Evolutionary conservation across 192 early-diverging fungal genomes (phyloP).

Genomic region (Dimargaris cristalligena): DNA sequence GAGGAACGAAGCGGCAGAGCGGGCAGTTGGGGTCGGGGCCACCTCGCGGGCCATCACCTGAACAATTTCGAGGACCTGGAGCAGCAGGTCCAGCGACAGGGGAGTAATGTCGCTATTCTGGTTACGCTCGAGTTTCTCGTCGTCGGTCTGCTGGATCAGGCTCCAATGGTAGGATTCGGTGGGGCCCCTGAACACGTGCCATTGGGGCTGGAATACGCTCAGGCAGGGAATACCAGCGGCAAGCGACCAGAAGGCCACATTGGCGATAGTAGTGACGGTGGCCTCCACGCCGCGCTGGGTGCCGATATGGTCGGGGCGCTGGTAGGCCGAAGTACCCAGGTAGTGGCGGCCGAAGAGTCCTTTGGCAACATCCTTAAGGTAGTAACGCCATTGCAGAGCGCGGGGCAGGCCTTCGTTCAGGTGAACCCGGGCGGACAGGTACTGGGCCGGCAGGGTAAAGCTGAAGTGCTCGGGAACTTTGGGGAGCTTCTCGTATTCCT

Average conservation of each 20-base stretch:
- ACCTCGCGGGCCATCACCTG: background rate
- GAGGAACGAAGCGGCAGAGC: background rate
- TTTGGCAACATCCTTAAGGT: too few relatives aligned
- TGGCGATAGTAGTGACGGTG: background rate
- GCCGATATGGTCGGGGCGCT: background rate
- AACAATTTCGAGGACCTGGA: background rate
- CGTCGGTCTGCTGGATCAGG: background rate
- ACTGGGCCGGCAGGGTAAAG: background rate
- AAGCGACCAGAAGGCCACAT: background rate
- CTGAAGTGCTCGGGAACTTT: conserved; percentile 6
- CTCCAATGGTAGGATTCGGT: background rate
- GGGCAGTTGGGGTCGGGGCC: background rate
- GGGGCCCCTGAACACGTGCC: background rate
- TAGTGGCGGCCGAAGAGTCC: background rate
- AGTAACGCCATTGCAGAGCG: background rate
- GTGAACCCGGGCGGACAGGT: background rate
- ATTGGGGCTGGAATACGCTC: conserved; percentile 6
- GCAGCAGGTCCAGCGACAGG: background rate
- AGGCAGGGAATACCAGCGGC: conserved; percentile 9
- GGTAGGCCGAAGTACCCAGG: background rate
- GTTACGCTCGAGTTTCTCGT: background rate
- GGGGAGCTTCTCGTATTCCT: background rate
- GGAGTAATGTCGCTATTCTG: background rate
- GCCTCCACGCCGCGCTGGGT: background rate
- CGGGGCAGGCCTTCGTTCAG: background rate